Evolutionary conservation across 768 basidiomycete genomes (phyloP).

Genomic region (Suillus weaverae): DNA sequence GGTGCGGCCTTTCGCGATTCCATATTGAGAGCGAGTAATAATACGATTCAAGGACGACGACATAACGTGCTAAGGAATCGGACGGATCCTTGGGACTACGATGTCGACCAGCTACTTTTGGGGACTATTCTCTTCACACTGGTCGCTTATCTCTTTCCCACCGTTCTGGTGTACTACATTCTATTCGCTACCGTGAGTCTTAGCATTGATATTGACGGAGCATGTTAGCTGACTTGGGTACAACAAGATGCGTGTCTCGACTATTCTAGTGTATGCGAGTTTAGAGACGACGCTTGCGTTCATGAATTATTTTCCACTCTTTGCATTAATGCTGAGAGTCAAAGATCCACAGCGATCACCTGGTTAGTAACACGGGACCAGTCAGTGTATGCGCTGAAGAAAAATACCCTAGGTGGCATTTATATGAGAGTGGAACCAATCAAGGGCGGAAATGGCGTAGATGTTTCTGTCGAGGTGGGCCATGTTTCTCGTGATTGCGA

Average conservation of each 20-base stretch:
- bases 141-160: constrained; percentile 79
- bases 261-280: constrained; percentile 58
- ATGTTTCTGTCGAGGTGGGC: neutral
- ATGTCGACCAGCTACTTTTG: constrained; percentile 91
- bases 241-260: constrained; percentile 49
- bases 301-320: constrained; percentile 92
- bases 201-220: neutral
- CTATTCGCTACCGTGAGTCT: constrained; percentile 65
- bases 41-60: constrained; percentile 67
- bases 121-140: constrained; percentile 89
- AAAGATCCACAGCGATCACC: constrained; percentile 87
- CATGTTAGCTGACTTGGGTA: neutral
- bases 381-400: constrained; percentile 8
- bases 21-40: constrained; percentile 2
- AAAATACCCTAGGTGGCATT: constrained; percentile 22
- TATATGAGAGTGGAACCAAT: constrained; percentile 29
- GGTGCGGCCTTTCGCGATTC: constrained; percentile 45
- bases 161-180: constrained; percentile 81
- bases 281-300: constrained; percentile 70
- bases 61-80: constrained; percentile 84
- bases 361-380: constrained; percentile 44
- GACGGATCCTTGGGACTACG: constrained; percentile 89
- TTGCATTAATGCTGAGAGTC: constrained; percentile 76
- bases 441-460: constrained; percentile 16
- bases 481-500: neutral